Conservation (phyloP, 805 yeast species). For the Metschnikowia kunwiensis region DNA sequence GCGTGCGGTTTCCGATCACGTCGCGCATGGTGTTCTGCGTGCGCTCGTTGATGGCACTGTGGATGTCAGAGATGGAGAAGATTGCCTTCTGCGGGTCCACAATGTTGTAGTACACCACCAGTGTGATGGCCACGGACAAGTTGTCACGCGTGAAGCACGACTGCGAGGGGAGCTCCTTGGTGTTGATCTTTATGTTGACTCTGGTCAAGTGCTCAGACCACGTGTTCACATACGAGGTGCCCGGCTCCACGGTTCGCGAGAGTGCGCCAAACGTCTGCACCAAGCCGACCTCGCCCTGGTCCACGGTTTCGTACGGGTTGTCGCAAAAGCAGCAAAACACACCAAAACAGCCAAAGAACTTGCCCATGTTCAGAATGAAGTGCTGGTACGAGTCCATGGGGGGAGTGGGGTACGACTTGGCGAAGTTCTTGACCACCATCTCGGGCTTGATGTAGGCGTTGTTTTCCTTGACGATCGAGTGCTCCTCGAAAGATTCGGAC, state of each 20-base stretch:
- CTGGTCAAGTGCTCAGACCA: conserved; percentile 52
- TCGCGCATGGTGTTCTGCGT: conserved; percentile 73
- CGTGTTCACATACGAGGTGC: conserved; percentile 62
- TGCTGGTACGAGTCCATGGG: conserved; percentile 40
- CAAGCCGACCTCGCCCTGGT: conserved; percentile 68
- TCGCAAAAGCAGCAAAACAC: conserved; percentile 54
- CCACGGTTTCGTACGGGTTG: conserved; percentile 58
- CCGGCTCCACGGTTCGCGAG: conserved; percentile 65
- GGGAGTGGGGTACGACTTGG: conserved; percentile 40
- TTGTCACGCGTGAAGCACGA: conserved; percentile 70
- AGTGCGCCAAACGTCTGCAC: conserved; percentile 66
- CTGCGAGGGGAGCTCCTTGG: conserved; percentile 64
- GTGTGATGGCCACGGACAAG: conserved; percentile 57
- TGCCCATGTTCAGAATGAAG: conserved; percentile 42
- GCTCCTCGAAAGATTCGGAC: conserved; percentile 7
- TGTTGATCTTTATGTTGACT: conserved; percentile 55
- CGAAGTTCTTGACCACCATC: conserved; percentile 41
- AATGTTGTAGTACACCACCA: conserved; percentile 65
- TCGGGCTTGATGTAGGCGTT: conserved; percentile 31
- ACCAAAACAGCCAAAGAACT: conserved; percentile 50
- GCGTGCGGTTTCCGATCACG: conserved; percentile 60
- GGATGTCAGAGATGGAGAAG: conserved; percentile 53
- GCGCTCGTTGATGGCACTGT: conserved; percentile 57
- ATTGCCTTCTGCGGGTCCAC: conserved; percentile 65
- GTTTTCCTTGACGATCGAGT: conserved; percentile 11